Evolutionary conservation across 2,329 filamentous ascomycete genomes (phyloP).

Genomic region (Mariannaea elegans): DNA sequence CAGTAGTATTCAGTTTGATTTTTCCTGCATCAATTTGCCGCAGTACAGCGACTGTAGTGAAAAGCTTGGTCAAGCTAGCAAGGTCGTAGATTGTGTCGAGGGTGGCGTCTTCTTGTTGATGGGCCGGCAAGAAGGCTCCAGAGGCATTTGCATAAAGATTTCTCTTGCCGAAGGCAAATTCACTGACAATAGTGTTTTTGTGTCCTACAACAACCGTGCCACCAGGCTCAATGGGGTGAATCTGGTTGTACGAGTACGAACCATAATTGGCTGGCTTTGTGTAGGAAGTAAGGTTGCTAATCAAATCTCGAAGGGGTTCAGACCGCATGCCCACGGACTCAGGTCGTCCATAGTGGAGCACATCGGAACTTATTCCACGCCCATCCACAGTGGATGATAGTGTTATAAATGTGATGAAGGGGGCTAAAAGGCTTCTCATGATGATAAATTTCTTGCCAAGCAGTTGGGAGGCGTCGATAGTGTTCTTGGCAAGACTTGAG

Average conservation of each 20-base stretch:
- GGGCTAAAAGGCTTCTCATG: no score
- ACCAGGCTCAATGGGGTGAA: constrained; percentile 38
- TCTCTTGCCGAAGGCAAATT: constrained; percentile 38
- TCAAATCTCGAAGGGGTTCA: neutral
- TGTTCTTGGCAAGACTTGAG: no score
- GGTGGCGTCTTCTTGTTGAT: constrained; percentile 40
- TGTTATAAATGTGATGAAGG: no score
- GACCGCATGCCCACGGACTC: neutral
- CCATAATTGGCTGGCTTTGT: constrained; percentile 17
- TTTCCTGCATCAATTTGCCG: constrained; percentile 39
- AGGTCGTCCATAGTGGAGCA: neutral
- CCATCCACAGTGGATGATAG: no score
- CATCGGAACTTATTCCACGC: no score
- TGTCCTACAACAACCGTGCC: neutral
- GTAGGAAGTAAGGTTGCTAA: neutral
- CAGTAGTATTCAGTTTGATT: neutral
- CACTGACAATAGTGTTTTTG: constrained; percentile 32
- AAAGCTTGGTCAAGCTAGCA: constrained; percentile 50
- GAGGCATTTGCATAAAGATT: constrained; percentile 32
- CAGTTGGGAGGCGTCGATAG: no score
- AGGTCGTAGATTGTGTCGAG: constrained; percentile 50
- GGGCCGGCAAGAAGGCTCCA: constrained; percentile 38
- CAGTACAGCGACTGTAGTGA: constrained; percentile 46
- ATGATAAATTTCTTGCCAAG: no score
- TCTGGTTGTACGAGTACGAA: constrained; percentile 11